Conservation (phyloP, 2,329 filamentous ascomycete species). For the Colletotrichum navitas region DNA sequence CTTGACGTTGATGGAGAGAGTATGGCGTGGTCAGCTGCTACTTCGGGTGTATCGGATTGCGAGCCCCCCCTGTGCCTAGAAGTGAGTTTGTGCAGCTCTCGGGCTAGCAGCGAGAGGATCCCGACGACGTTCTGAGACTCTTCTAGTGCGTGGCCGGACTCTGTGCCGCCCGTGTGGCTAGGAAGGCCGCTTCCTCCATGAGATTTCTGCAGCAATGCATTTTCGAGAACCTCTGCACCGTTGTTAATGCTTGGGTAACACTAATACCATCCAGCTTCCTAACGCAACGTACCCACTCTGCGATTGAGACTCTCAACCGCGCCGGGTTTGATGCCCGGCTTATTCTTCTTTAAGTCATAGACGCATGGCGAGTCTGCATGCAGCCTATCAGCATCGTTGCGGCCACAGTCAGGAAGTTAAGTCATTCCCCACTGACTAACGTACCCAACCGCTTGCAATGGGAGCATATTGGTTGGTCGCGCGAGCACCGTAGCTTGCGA, state of each 20-base stretch:
- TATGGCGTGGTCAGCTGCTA: conserved; percentile 8
- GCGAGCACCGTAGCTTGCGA: conserved; percentile 52
- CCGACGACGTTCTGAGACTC: conserved; percentile 41
- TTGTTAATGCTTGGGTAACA: not conserved
- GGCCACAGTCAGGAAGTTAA: no score
- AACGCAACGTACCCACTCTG: conserved; percentile 42
- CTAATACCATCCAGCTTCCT: not conserved
- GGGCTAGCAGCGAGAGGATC: conserved; percentile 43
- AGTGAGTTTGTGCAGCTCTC: conserved; percentile 44
- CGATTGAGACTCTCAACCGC: conserved; percentile 45
- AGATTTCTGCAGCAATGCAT: conserved; percentile 35
- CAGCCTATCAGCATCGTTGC: conserved; percentile 15
- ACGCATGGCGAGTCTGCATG: conserved; percentile 44
- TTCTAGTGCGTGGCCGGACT: not conserved
- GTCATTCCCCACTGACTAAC: not conserved
- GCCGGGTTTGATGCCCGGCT: conserved; percentile 45
- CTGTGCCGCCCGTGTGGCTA: not conserved
- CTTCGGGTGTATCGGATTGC: conserved; percentile 22
- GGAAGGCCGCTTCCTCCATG: conserved; percentile 5
- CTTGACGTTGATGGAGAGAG: conserved; percentile 33
- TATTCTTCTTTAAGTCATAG: conserved; percentile 46
- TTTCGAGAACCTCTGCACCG: conserved; percentile 36
- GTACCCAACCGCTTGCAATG: conserved; percentile 50
- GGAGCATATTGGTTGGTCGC: conserved; percentile 50
- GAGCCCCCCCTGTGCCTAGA: not conserved